Evolutionary conservation across 192 early-diverging fungal genomes (phyloP), one percentile per base, ranked within the genome.

Genomic region (Piromyces finnis): DNA sequence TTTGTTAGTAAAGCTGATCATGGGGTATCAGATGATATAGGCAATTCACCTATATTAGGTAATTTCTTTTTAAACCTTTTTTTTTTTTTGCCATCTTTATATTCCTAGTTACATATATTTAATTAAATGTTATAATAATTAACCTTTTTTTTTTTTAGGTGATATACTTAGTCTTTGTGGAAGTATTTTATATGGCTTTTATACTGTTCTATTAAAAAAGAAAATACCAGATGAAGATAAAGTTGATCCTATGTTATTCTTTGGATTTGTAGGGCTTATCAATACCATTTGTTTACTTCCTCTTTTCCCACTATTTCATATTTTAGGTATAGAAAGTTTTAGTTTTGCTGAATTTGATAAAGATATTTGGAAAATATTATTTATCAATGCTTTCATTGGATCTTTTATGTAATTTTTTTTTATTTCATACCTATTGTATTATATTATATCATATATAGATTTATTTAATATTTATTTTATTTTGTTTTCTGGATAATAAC

Each of bases 201-300:
- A 95, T 84, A 92, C 90, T 1, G 90, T 90, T 18, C 83, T 95
- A 29, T 84, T 95, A 28, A 94, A 95, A 77, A 83, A 88, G 30
- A 86, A 84, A 37, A 90, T 94, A 78, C 88, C 89, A 78, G 86
- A 92, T 81, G 92, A 93, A 83, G 87, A 85, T 77, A 84, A 91
- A 35, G 83, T 95, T 36, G 85, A 93, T 79, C 90, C 91, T 86
- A 87, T 91, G 29, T 81, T 92, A 78, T 95, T 95, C 79, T 92
- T 95, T 85, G 93, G 93, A 36, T 90, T 89, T n/a, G 92, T 95
- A 22, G 93, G 94, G 6, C 78, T 91, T 26, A 91, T 92, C 77
- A 95, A 94, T 83, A 80, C 89, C 0, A 78, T 91, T 27, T 77
- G 92, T 27, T 82, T 94, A 16, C 92, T 91, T 92, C 93, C 93